Evolutionary conservation across 192 early-diverging fungal genomes (phyloP).

Genomic region (Entophlyctis helioformis): DNA sequence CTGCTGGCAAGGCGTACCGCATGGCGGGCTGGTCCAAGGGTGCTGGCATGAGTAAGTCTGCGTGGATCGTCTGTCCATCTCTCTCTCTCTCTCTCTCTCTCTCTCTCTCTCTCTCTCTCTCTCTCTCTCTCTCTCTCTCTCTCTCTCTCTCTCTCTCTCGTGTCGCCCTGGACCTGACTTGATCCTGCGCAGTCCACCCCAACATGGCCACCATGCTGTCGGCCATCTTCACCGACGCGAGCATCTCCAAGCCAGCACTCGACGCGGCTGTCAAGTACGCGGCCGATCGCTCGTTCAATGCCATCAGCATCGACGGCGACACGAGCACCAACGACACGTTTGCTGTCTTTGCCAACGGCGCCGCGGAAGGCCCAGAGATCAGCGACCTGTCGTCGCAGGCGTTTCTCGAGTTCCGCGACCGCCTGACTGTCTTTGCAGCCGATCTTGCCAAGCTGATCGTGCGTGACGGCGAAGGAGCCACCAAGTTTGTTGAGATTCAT

Average conservation of each 20-base stretch:
- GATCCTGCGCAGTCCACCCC: conserved; percentile 66
- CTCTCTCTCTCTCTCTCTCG: neutral
- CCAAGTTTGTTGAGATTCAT: conserved; percentile 87
- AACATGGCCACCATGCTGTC: conserved; percentile 95
- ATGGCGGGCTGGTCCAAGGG: conserved; percentile 95
- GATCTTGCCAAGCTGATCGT: conserved; percentile 86
- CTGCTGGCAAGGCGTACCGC: conserved; percentile 33
- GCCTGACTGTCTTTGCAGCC: conserved; percentile 69
- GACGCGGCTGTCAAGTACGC: conserved; percentile 65
- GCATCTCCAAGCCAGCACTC: conserved; percentile 49
- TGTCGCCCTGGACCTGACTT: no score
- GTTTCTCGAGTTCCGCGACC: conserved; percentile 53
- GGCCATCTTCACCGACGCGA: conserved; percentile 75
- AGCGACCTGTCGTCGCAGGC: conserved; percentile 24
- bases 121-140: neutral
- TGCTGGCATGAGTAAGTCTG: conserved; percentile 74
- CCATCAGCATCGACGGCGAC: conserved; percentile 91
- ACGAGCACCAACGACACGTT: conserved; percentile 96
- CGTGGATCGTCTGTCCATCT: no score
- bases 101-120: no score
- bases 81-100: no score
- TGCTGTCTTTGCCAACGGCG: conserved; percentile 80
- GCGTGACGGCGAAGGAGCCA: conserved; percentile 93
- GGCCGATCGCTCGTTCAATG: conserved; percentile 86
- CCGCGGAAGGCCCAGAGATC: conserved; percentile 22